Base-by-base conservation (phyloP, 805 yeast genomes). In the Peterozyma toletana region DNA sequence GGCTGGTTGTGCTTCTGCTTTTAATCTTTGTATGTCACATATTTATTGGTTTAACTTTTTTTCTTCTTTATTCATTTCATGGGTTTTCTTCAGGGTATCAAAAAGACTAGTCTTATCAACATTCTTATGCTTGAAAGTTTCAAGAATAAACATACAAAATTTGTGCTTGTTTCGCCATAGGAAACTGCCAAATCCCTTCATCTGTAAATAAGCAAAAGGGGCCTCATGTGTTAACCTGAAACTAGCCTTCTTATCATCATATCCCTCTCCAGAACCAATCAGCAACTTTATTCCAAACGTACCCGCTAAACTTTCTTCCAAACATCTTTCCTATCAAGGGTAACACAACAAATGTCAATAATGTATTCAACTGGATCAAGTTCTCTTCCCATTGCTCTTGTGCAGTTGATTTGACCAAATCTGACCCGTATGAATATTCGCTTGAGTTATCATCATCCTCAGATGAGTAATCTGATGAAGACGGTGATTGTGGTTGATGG, bases 331-430 rank as follows among this genome's bases (percentile, higher is more conserved):
- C 90, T 15, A 80, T 52, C 46, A 83, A 55, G 2, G 93, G 93
- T 42, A 83, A 63, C 33, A 83, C 53, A 11, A 84, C 77, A 59
- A 78, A 70, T 44, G 73, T 75, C 31, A 81, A 59, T 33, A 82
- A 67, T n/a, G 75, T 74, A 35, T 68, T 69, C 44, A 84, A 55
- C 57, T 83, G 89, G 38, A 64, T 63, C 39, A 83, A 48, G 33
- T 83, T 78, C 52, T 80, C 85, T 42, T 83, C 85, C 89, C 89
- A 83, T 53, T 83, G 87, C 50, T 77, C 70, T 52, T 81, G 85
- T 1, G 86, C 82, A 33, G 76, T 48, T 11, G 48, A 40, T 21
- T 44, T 42, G 17, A 59, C 42, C 11, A 57, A 18, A 35, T 58
- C 64, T 1, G 66, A 56, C 33, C 56, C 58, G 44, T 60, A 62